Evolutionary conservation across 768 basidiomycete species (phyloP).

Genomic region (Clavulina sp.): DNA sequence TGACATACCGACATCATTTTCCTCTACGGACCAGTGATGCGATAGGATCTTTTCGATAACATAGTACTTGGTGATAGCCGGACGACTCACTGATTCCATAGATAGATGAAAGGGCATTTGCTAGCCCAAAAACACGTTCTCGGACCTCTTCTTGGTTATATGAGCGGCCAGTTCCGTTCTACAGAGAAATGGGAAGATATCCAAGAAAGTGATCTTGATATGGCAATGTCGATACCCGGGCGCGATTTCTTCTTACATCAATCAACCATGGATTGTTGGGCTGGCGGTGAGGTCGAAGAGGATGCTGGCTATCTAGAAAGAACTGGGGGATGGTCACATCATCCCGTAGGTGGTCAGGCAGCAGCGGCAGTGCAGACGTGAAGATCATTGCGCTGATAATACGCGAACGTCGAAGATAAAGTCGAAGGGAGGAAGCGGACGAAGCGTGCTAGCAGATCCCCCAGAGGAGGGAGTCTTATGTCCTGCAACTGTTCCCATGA

Average conservation of each 20-base stretch:
- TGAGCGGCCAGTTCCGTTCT: not conserved
- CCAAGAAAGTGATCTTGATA: not conserved
- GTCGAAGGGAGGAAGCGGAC: too few relatives aligned
- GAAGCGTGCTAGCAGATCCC: too few relatives aligned
- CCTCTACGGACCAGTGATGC: not conserved
- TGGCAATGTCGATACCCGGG: not conserved
- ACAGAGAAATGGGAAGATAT: not conserved
- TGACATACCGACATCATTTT: constrained; percentile 12
- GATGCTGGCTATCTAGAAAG: constrained; percentile 13
- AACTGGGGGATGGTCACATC: constrained; percentile 14
- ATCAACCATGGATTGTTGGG: constrained; percentile 10
- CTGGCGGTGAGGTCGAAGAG: constrained; percentile 10
- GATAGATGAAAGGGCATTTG: constrained; percentile 10
- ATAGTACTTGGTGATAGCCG: too few relatives aligned
- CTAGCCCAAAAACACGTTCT: constrained; percentile 11
- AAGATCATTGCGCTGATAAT: constrained; percentile 1
- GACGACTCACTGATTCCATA: constrained; percentile 9
- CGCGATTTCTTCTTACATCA: constrained; percentile 10
- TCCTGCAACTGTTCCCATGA: too few relatives aligned
- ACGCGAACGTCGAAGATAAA: too few relatives aligned
- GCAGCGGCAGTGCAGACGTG: not conserved
- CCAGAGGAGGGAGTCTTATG: too few relatives aligned
- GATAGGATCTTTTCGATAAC: not conserved
- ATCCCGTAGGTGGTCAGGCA: not conserved
- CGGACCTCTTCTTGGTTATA: constrained; percentile 10